Evolutionary conservation across 495 filamentous ascomycete genomes (phyloP).

Genomic region (Pyrenula aspistea): DNA sequence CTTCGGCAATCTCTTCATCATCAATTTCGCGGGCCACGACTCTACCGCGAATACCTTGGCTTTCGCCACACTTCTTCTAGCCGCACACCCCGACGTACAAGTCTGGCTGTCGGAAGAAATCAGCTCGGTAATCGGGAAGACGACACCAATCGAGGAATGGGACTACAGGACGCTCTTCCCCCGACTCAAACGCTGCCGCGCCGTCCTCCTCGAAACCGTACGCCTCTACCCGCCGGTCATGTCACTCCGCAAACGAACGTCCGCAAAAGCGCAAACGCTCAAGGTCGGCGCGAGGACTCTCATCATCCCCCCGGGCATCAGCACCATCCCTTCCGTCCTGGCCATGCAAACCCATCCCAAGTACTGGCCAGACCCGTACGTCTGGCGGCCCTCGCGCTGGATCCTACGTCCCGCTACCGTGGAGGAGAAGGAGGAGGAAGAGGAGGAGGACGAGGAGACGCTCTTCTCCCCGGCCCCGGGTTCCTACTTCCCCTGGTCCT

Average conservation of each 20-base stretch:
- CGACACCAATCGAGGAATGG: constrained; percentile 15
- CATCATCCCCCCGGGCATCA: no score
- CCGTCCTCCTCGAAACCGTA: constrained; percentile 28
- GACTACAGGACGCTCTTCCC: constrained; percentile 22
- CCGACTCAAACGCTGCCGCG: constrained; percentile 19
- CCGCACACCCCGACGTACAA: constrained; percentile 34
- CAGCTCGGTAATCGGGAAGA: constrained; percentile 9
- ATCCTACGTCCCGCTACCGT: no score
- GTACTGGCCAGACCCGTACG: constrained; percentile 11
- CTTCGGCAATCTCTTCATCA: constrained; percentile 42
- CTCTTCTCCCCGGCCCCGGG: constrained; percentile 11
- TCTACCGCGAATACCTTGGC: constrained; percentile 40
- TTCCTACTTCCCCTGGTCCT: constrained; percentile 23
- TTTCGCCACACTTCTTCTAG: constrained; percentile 34
- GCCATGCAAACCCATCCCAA: constrained; percentile 12
- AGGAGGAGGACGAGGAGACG: no score
- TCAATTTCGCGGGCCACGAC: constrained; percentile 43
- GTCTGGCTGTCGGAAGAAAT: constrained; percentile 34
- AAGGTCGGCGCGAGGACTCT: constrained; percentile 7
- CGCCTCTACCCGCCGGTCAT: constrained; percentile 29
- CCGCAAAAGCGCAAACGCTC: constrained; percentile 14
- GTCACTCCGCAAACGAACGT: constrained; percentile 25
- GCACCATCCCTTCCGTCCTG: no score
- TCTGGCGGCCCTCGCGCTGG: constrained; percentile 9
- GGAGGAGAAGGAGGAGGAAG: no score